Base-by-base conservation (phyloP, 139 green algal genomes). In the Micractinium sp. region DNA sequence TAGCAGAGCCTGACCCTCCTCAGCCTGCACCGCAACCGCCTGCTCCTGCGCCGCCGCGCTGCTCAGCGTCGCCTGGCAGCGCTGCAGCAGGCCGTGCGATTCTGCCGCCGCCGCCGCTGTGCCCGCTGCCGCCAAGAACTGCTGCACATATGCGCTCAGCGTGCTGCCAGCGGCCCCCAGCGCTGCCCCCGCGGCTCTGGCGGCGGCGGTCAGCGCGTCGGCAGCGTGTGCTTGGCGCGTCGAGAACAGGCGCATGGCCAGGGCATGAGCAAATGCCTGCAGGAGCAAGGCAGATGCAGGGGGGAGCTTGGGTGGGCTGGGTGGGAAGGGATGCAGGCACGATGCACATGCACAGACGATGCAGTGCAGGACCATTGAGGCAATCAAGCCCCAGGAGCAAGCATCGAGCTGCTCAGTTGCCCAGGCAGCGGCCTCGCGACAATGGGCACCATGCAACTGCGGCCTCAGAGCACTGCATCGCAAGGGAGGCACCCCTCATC, bases 201-300 rank as follows among this genome's bases (percentile, higher is more conserved):
- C 84, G 79, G 77, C 36, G 88, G 35, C 53, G n/a, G 89, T 38
- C 81, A 88, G 36, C 53, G 39, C 31, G 14, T 27, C 33, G n/a
- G 76, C 27, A 2, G 23, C n/a, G 38, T 85, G 71, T 18, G 33
- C 80, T 15, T 75, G 27, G 23, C 91, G 89, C 33, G 92, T 93
- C 0, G 86, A 77, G 47, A 95, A 94, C 33, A 96, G 89, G 56
- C 90, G 92, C 35, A 97, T 92, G 0, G 90, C 89, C 19, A 95
- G 91, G 1, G 92, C 93, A 15, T 92, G 81, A 33, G 96, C 94
- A 87, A 95, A 85, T 2, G 87, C 90, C 92, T 31, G 89, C 92
- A 85, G 38, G 73, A 0, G 0, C 7, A 31, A 15, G 33, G 73
- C 29, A 31, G n/a, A 19, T 25, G 63, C 12, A 16, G 25, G 25